Evolutionary conservation across 179 eudicot genomes (phyloP).

Genomic region (Heliamphora pulchella): DNA sequence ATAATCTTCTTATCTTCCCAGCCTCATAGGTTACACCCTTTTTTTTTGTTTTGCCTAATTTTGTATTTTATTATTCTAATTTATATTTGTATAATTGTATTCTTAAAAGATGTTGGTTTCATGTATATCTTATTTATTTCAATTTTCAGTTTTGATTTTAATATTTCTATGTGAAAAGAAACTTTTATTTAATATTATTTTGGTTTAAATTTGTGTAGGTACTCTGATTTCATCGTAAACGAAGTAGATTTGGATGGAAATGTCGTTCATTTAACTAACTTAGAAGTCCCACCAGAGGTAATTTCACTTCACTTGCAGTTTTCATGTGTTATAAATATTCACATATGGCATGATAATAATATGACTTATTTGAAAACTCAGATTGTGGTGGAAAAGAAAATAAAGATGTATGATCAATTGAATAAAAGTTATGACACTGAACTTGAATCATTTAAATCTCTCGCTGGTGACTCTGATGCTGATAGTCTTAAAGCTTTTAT

Average conservation of each 20-base stretch:
- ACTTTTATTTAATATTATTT: neutral
- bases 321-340: constrained; percentile 7
- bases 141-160: neutral
- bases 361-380: constrained; percentile 19
- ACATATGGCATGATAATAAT: neutral
- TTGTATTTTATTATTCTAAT: neutral
- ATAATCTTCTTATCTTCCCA: too few species aligned
- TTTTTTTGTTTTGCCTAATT: neutral
- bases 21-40: neutral
- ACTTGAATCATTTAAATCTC: constrained; percentile 60
- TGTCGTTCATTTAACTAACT: constrained; percentile 74
- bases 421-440: constrained; percentile 52
- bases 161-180: neutral
- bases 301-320: constrained; percentile 1
- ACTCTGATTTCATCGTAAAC: constrained; percentile 92
- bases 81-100: neutral
- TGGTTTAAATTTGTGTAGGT: constrained; percentile 39
- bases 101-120: neutral
- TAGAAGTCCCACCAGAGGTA: constrained; percentile 69
- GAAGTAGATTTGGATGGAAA: constrained; percentile 89
- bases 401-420: constrained; percentile 32
- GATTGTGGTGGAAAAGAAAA: constrained; percentile 59
- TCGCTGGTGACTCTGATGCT: constrained; percentile 73
- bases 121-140: neutral
- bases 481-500: constrained; percentile 49